Conservation (phyloP, 257 asterid genomes). For the Gentiana straminea region DNA sequence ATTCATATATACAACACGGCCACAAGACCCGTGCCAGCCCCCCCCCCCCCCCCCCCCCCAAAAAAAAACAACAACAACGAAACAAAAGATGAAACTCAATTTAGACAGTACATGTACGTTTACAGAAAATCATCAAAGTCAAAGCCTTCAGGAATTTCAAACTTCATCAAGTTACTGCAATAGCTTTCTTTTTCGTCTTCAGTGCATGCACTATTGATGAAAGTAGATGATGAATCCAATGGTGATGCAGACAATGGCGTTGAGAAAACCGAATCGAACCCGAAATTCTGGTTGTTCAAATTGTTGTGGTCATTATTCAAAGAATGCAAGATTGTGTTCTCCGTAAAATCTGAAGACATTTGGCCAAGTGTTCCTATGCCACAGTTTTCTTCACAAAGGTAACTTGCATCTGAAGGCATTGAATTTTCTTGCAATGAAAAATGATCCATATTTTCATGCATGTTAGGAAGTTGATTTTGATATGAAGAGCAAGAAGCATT, state of each 20-base stretch:
- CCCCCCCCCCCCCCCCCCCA: not conserved
- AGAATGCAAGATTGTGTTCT: constrained; percentile 18
- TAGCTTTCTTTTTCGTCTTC: constrained; percentile 37
- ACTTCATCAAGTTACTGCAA: constrained; percentile 30
- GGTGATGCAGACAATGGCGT: constrained; percentile 25
- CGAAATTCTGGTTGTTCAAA: constrained; percentile 10
- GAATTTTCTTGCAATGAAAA: constrained; percentile 26
- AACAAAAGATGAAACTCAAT: not conserved
- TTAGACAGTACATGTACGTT: not conserved
- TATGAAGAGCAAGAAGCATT: constrained; percentile 19
- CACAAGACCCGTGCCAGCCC: not conserved
- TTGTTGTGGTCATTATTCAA: constrained; percentile 11
- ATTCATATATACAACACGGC: no score
- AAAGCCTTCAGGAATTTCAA: constrained; percentile 34
- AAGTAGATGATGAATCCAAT: constrained; percentile 16
- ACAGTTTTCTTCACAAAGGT: constrained; percentile 14
- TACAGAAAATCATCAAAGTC: constrained; percentile 30
- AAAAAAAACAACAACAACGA: not conserved
- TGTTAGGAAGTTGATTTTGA: constrained; percentile 13
- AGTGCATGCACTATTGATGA: constrained; percentile 11
- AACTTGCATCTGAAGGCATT: constrained; percentile 16
- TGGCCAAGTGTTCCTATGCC: constrained; percentile 19
- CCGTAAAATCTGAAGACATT: constrained; percentile 27
- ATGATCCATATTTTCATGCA: constrained; percentile 22
- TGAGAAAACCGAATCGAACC: constrained; percentile 29